These are phyloP conservation scores for Globisporangium sylvaticum DNA, from an alignment of 352 stramenopile genomes.

Conservation along the genomic window DNA sequence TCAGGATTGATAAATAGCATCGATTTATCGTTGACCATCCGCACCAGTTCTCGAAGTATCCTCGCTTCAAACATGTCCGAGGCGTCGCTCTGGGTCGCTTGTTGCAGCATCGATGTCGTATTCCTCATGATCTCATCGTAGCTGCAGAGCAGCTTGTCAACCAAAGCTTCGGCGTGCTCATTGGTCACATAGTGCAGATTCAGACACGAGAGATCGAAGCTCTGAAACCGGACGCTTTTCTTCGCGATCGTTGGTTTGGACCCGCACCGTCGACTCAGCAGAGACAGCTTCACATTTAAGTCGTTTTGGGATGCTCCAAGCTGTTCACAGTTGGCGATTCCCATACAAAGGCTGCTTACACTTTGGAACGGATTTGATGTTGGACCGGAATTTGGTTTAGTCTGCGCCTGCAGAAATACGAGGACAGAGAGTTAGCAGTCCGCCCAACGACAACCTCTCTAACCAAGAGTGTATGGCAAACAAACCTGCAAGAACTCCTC, in stretches of 20 bases:
- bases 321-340: conserved; percentile 38
- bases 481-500: conserved; percentile 14
- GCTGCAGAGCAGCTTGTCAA: conserved; percentile 37
- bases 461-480: not conserved
- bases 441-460: not conserved
- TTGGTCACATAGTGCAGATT: conserved; percentile 55
- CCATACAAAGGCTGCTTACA: conserved; percentile 27
- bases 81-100: not conserved
- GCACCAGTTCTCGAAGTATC: conserved; percentile 20
- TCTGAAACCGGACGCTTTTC: conserved; percentile 58
- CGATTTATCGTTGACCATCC: conserved; percentile 9
- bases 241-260: conserved; percentile 10
- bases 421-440: not conserved
- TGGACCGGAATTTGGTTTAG: not conserved
- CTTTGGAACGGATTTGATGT: conserved; percentile 18
- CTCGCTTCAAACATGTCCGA: not conserved
- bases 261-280: conserved; percentile 11
- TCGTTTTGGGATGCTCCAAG: conserved; percentile 26
- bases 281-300: conserved; percentile 15
- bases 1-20: conserved; percentile 14
- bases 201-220: conserved; percentile 62
- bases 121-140: conserved; percentile 45
- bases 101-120: conserved; percentile 20
- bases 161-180: conserved; percentile 30
- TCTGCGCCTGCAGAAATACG: not conserved